Evolutionary conservation across 495 filamentous ascomycete species (phyloP), one percentile per base, ranked within the genome.

Genomic region (Pyronema domesticum): DNA sequence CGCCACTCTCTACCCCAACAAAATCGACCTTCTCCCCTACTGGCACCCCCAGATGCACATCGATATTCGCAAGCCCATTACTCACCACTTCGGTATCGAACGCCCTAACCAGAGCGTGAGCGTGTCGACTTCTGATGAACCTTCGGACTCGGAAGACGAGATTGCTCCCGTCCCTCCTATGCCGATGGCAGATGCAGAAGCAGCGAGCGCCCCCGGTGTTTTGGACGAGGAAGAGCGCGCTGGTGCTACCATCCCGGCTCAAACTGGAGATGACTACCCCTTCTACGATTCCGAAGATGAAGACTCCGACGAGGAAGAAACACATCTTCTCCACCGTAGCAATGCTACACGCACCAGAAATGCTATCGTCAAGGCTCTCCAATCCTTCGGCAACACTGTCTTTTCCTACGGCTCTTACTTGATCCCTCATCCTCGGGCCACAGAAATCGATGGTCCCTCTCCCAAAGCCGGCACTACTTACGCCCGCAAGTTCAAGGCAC

Each of bases 11-110:
- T 91, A 95, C 68, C 89, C 88, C 0, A 75, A 80, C 33, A 80
- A 83, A 45, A 96, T 96, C 66, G 72, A 95, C 33, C 77, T 99
- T 1, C 76, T 96, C 3, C 91, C 91, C 3, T 99, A 83, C 74
- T 99, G 91, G 91, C 82, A 87, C 71, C 91, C 91, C 0, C 91
- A 99, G 69, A 99, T 99, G 93, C 84, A 88, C 58, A 79, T 88
- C 40, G 91, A 99, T 62, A 99, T 99, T 65, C 84, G 89, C 58
- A 99, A 99, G 69, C 88, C 91, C 0, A 74, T 76, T 14, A 84
- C 79, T 0, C 85, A 85, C 56, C 75, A 78, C 53, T 95, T 95
- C 62, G 91, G 91, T 57, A 96, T 99, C 61, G 76, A 84, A 60
- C 74, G 89, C 34, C 81, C 82, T 0, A 76, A 75, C 11, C 77